Evolutionary conservation across 2,329 filamentous ascomycete species (phyloP).

Genomic region (Hypoxylon sp.): DNA sequence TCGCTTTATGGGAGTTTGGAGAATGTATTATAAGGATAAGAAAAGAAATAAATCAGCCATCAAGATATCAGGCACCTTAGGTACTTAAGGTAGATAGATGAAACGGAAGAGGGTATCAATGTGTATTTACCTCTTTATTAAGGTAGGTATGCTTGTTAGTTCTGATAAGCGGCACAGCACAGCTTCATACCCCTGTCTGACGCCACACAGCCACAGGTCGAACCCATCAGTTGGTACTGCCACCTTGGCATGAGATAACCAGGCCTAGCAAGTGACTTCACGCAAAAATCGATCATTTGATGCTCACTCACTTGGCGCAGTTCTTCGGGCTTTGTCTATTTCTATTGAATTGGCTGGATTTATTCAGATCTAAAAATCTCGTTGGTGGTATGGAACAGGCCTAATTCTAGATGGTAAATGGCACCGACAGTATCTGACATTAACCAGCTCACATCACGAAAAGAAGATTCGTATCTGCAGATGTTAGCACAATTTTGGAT

Average conservation of each 20-base stretch:
- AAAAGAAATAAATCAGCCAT: no score
- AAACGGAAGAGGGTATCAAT: neutral
- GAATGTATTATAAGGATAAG: no score
- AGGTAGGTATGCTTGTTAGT: no score
- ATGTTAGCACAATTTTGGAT: slow-evolving; percentile 37
- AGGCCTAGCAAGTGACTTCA: neutral
- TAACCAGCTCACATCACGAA: slow-evolving; percentile 70
- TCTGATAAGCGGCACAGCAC: neutral
- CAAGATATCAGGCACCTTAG: no score
- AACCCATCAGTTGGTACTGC: neutral
- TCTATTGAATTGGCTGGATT: neutral
- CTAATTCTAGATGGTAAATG: neutral
- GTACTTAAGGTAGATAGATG: no score
- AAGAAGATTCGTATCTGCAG: slow-evolving; percentile 72
- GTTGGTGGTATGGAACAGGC: neutral
- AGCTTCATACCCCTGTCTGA: neutral
- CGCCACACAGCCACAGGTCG: neutral
- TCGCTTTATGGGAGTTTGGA: no score
- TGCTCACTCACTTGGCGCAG: neutral
- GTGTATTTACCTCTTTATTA: neutral
- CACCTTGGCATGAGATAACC: neutral
- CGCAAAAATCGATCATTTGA: neutral
- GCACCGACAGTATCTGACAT: neutral
- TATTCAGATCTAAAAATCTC: neutral
- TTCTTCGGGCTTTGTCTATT: neutral